These are phyloP conservation scores for Saccharomyces hybrid DNA, from an alignment of 1,139 yeast species.

Conservation along the genomic window DNA sequence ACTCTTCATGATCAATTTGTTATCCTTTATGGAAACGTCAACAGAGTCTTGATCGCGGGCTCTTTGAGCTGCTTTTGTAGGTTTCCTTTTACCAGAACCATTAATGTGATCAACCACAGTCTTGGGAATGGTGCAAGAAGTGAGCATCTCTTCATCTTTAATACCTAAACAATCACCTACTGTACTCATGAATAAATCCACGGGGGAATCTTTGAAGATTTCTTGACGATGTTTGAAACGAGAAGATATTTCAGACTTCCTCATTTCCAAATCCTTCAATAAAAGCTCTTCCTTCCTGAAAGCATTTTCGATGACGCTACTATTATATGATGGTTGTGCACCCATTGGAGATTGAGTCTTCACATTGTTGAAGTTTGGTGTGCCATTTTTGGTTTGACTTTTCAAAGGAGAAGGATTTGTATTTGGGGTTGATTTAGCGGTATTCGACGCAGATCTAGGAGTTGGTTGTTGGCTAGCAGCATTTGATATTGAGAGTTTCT, in stretches of 20 bases:
- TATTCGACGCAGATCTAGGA: background rate
- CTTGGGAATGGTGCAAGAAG: conserved; percentile 24
- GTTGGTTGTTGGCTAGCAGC: background rate
- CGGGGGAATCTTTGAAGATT: conserved; percentile 25
- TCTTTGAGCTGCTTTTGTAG: conserved; percentile 29
- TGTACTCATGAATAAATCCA: conserved; percentile 29
- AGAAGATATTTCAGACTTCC: conserved; percentile 28
- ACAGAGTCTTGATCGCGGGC: conserved; percentile 30
- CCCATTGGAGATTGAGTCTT: background rate
- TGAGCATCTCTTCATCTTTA: conserved; percentile 24
- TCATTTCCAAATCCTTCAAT: conserved; percentile 22
- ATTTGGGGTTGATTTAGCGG: background rate
- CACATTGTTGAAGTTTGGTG: background rate
- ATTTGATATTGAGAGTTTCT: background rate
- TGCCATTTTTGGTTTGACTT: background rate
- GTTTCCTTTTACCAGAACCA: conserved; percentile 30
- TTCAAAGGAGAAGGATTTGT: background rate
- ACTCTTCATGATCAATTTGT: conserved; percentile 27
- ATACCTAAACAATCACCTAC: conserved; percentile 30
- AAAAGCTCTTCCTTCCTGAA: conserved; percentile 23
- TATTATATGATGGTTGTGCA: background rate
- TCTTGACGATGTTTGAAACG: conserved; percentile 32
- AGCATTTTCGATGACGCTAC: background rate
- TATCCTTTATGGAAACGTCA: conserved; percentile 17
- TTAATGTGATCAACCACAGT: conserved; percentile 25